Conservation (phyloP, 345 rosid genomes). For the Brassica nigra region DNA sequence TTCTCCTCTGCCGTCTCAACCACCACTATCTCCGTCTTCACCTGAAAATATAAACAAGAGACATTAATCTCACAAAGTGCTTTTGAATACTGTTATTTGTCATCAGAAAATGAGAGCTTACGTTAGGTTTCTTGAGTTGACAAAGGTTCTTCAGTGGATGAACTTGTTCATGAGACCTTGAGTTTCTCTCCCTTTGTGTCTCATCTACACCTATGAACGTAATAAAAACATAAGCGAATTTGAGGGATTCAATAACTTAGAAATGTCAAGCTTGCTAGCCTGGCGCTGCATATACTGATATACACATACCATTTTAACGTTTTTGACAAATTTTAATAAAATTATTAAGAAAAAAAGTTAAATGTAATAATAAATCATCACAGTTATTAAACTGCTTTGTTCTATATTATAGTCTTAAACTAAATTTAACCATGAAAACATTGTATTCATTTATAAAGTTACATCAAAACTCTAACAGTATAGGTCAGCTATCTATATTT, state of each 20-base stretch:
- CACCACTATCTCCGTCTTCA: conserved; percentile 65
- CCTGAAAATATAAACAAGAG: conserved; percentile 40
- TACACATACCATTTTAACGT: not conserved
- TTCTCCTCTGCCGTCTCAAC: conserved; percentile 83
- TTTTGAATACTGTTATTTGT: conserved; percentile 1
- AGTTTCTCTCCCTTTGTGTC: not conserved
- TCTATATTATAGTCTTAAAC: too few relatives aligned
- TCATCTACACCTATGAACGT: not conserved
- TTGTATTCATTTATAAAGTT: too few relatives aligned
- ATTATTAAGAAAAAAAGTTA: not conserved
- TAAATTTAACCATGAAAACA: not conserved
- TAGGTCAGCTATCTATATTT: not conserved
- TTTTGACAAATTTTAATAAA: not conserved
- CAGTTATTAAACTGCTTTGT: not conserved
- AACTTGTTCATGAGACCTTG: not conserved
- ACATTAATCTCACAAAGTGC: not conserved
- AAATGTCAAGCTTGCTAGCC: not conserved
- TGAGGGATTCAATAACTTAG: not conserved
- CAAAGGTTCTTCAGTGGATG: not conserved
- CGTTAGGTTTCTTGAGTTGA: not conserved
- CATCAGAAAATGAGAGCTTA: not conserved
- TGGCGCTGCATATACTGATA: not conserved
- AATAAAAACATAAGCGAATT: not conserved
- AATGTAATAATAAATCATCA: not conserved
- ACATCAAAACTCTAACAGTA: not conserved